A percentile compares a stretch with the other conserved stretches of the same genome.
Evolutionary conservation across 2,329 filamentous ascomycete genomes (phyloP).

Genomic region (Tolypocladium nubicola): DNA sequence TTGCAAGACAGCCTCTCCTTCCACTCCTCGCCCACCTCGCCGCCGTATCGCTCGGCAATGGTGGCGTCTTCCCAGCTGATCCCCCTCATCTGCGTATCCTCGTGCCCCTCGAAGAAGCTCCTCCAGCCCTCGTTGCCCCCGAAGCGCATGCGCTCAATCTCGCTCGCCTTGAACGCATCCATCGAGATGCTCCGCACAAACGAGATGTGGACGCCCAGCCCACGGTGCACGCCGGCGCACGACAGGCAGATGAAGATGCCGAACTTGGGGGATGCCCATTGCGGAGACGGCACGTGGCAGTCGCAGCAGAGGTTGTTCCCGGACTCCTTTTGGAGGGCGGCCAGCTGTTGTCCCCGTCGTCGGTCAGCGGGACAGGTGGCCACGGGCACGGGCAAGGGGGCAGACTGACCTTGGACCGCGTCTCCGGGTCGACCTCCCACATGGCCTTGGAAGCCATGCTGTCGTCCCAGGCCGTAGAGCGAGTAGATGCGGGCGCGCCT

Average conservation of each 20-base stretch:
- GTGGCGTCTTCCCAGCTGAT: slow-evolving; percentile 76
- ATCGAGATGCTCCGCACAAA: slow-evolving; percentile 97
- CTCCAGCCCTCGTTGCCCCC: slow-evolving; percentile 87
- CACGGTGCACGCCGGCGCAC: slow-evolving; percentile 89
- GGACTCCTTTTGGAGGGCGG: slow-evolving; percentile 81
- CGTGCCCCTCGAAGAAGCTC: slow-evolving; percentile 70
- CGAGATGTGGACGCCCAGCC: slow-evolving; percentile 93
- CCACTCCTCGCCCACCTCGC: slow-evolving; percentile 87
- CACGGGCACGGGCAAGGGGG: slow-evolving; percentile 2
- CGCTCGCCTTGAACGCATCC: slow-evolving; percentile 91
- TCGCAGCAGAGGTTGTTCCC: slow-evolving; percentile 89
- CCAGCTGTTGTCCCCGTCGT: slow-evolving; percentile 47
- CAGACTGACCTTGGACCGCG: slow-evolving; percentile 70
- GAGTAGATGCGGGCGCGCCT: background rate
- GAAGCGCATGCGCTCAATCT: slow-evolving; percentile 87
- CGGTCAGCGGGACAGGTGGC: slow-evolving; percentile 5
- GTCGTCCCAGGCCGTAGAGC: slow-evolving; percentile 4
- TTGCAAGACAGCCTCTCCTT: slow-evolving; percentile 82
- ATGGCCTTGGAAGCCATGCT: slow-evolving; percentile 63
- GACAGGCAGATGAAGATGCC: slow-evolving; percentile 97
- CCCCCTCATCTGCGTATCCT: slow-evolving; percentile 54
- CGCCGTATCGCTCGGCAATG: slow-evolving; percentile 82
- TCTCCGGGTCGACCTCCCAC: slow-evolving; percentile 99
- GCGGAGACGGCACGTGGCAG: slow-evolving; percentile 87
- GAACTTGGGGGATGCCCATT: slow-evolving; percentile 98